Conservation (phyloP, 75 land plant species). For the Adiantum capillusveneris region DNA sequence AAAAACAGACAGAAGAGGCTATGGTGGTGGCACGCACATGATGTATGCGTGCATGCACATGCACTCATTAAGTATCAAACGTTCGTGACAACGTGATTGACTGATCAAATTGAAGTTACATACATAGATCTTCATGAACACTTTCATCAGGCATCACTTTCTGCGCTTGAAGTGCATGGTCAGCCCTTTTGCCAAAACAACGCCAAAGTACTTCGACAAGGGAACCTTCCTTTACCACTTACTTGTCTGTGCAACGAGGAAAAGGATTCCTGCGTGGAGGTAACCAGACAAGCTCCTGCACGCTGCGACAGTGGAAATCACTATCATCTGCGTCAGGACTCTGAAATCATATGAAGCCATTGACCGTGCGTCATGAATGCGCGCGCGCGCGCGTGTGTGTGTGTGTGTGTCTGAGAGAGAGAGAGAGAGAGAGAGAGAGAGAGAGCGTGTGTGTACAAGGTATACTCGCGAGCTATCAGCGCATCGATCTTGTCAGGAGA, state of each 20-base stretch:
- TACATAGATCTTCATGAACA: no score
- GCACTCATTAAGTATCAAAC: no score
- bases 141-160: no score
- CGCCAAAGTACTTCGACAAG: no score
- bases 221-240: no score
- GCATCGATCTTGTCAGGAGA: neutral
- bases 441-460: neutral
- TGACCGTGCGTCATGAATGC: neutral
- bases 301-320: neutral
- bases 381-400: neutral
- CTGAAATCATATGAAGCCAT: neutral
- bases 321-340: neutral
- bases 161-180: no score
- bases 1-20: no score
- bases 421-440: neutral
- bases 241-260: conserved; percentile 4
- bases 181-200: no score
- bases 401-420: neutral
- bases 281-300: conserved; percentile 2
- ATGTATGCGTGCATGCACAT: no score
- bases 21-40: no score
- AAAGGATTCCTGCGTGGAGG: conserved; percentile 1
- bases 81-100: no score
- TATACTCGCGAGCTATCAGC: neutral
- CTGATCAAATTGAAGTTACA: no score